These are phyloP conservation scores for Lasiosphaeria hispida DNA, from an alignment of 495 filamentous ascomycete species.

Conservation along the genomic window DNA sequence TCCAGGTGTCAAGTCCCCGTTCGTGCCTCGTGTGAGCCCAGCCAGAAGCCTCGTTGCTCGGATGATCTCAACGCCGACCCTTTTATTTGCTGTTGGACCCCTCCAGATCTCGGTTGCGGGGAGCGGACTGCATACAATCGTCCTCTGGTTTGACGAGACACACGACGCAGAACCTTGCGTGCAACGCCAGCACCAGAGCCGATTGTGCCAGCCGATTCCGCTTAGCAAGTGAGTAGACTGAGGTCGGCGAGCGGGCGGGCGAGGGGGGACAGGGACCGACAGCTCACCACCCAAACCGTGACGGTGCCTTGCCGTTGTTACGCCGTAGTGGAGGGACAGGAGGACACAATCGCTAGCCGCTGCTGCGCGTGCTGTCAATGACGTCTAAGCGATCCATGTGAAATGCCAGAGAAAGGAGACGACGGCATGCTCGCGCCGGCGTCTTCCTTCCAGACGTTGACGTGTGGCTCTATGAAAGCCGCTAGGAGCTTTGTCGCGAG, in stretches of 20 bases:
- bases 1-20: neutral
- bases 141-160: neutral
- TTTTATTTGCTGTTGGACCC: too few relatives aligned
- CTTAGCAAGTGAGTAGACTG: neutral
- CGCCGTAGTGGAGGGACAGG: neutral
- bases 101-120: too few relatives aligned
- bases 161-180: slow-evolving; percentile 1
- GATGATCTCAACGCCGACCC: slow-evolving; percentile 9
- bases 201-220: too few relatives aligned
- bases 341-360: slow-evolving; percentile 5
- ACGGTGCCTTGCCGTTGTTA: too few relatives aligned
- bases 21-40: neutral
- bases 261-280: too few relatives aligned
- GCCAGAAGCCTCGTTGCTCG: neutral
- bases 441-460: too few relatives aligned
- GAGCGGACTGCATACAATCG: neutral
- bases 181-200: neutral
- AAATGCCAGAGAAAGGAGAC: neutral
- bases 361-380: slow-evolving; percentile 4
- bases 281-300: too few relatives aligned
- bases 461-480: too few relatives aligned
- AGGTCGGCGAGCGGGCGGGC: too few relatives aligned
- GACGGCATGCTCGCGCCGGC: too few relatives aligned
- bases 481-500: too few relatives aligned
- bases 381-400: slow-evolving; percentile 1